These are phyloP conservation scores for Cetradonia linearis DNA, from an alignment of 495 filamentous ascomycete genomes.

Conservation along the genomic window DNA sequence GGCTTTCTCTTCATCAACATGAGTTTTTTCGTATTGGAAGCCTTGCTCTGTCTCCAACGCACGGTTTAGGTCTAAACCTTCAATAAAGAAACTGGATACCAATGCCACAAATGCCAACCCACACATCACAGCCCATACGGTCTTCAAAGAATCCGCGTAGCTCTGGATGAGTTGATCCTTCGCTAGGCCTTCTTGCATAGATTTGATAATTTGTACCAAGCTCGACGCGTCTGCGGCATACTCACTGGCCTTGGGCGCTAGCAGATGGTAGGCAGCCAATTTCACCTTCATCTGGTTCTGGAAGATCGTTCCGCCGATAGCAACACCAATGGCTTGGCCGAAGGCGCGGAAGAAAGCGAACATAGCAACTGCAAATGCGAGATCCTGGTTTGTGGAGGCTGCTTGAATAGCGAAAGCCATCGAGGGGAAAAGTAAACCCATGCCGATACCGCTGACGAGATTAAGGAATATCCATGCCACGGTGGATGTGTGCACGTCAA, in stretches of 20 bases:
- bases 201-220: constrained; percentile 49
- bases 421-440: constrained; percentile 26
- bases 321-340: constrained; percentile 50
- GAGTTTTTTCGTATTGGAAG: constrained; percentile 32
- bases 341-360: constrained; percentile 49
- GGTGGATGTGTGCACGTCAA: constrained; percentile 38
- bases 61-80: constrained; percentile 45
- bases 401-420: constrained; percentile 44
- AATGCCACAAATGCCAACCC: constrained; percentile 41
- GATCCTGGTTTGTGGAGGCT: constrained; percentile 36
- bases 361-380: constrained; percentile 46
- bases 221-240: constrained; percentile 50
- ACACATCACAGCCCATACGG: constrained; percentile 48
- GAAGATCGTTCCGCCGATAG: constrained; percentile 47
- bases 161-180: constrained; percentile 41
- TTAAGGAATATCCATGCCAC: constrained; percentile 43
- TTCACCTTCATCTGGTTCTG: constrained; percentile 48
- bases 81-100: constrained; percentile 39
- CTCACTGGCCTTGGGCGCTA: constrained; percentile 36
- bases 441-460: constrained; percentile 43
- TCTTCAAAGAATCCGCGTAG: constrained; percentile 46
- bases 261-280: constrained; percentile 33
- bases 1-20: constrained; percentile 15
- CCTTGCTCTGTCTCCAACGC: constrained; percentile 40
- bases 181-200: constrained; percentile 35